These are phyloP conservation scores for Aspergillus sp. DNA, from an alignment of 2,329 filamentous ascomycete genomes.

Conservation along the genomic window DNA sequence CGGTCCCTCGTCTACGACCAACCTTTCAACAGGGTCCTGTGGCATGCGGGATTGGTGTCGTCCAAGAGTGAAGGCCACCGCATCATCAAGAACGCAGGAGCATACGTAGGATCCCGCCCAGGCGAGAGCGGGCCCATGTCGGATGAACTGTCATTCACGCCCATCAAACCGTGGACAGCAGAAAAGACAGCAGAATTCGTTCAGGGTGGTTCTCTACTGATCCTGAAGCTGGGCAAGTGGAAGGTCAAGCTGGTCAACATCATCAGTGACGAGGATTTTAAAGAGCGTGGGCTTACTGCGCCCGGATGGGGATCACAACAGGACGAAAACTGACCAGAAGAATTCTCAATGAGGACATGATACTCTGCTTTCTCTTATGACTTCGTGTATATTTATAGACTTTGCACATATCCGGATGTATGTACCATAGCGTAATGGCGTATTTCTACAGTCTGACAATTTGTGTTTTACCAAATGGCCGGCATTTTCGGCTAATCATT, in stretches of 20 bases:
- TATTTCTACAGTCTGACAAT: no score
- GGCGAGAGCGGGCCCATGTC: constrained; percentile 36
- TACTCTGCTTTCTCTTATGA: not conserved
- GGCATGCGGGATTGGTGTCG: constrained; percentile 45
- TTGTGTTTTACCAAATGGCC: no score
- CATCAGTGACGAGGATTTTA: constrained; percentile 49
- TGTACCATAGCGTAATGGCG: no score
- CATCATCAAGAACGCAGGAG: constrained; percentile 44
- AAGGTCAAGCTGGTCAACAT: constrained; percentile 53
- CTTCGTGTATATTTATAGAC: constrained; percentile 2
- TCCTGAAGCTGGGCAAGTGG: constrained; percentile 54
- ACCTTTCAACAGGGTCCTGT: constrained; percentile 44
- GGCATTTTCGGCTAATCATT: no score
- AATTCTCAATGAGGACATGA: not conserved
- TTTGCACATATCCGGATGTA: not conserved
- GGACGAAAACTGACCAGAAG: not conserved
- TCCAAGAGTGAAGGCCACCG: constrained; percentile 48
- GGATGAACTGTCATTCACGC: constrained; percentile 44
- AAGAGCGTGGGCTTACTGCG: constrained; percentile 38
- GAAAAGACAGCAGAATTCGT: constrained; percentile 44
- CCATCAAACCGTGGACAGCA: constrained; percentile 39
- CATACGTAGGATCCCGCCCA: constrained; percentile 42
- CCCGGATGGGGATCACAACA: constrained; percentile 45
- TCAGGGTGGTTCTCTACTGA: constrained; percentile 45
- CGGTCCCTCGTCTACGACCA: constrained; percentile 44